These are phyloP conservation scores for Salvia splendens DNA, from an alignment of 257 asterid species.

Conservation along the genomic window DNA sequence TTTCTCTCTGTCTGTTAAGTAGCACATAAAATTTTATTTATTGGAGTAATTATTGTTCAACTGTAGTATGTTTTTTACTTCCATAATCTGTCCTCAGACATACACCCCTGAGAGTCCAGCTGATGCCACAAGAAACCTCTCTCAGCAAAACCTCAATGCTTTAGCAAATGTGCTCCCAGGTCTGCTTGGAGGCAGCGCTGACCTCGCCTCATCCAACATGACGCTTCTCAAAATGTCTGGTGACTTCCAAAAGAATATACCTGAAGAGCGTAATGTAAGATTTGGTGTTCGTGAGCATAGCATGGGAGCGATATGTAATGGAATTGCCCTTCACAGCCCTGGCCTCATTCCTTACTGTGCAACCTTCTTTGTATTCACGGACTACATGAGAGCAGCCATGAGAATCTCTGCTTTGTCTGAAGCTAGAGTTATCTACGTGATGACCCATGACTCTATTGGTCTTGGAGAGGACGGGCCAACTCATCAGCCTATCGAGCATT, in stretches of 20 bases:
- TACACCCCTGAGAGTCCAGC: conserved; percentile 73
- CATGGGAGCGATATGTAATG: conserved; percentile 88
- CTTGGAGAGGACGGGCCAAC: conserved; percentile 90
- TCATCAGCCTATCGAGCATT: conserved; percentile 78
- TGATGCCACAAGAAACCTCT: conserved; percentile 72
- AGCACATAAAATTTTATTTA: neutral
- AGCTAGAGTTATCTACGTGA: conserved; percentile 73
- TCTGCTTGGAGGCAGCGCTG: conserved; percentile 88
- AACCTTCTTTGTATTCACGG: conserved; percentile 88
- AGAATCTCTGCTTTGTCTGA: conserved; percentile 73
- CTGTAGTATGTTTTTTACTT: conserved; percentile 15
- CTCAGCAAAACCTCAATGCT: conserved; percentile 65
- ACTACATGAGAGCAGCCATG: conserved; percentile 93
- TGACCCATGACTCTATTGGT: conserved; percentile 86
- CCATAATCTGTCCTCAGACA: conserved; percentile 43
- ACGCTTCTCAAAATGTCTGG: conserved; percentile 76
- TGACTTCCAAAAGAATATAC: conserved; percentile 72
- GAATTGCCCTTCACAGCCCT: conserved; percentile 77
- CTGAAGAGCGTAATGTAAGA: conserved; percentile 73
- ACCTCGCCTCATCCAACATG: conserved; percentile 89
- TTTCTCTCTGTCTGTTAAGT: neutral
- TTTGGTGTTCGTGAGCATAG: conserved; percentile 83
- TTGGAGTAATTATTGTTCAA: neutral
- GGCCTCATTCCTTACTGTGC: conserved; percentile 84
- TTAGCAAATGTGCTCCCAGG: conserved; percentile 85